phyloP scores from a whole-genome alignment of 2,329 filamentous ascomycete species.

The Fusarium sp. region DNA sequence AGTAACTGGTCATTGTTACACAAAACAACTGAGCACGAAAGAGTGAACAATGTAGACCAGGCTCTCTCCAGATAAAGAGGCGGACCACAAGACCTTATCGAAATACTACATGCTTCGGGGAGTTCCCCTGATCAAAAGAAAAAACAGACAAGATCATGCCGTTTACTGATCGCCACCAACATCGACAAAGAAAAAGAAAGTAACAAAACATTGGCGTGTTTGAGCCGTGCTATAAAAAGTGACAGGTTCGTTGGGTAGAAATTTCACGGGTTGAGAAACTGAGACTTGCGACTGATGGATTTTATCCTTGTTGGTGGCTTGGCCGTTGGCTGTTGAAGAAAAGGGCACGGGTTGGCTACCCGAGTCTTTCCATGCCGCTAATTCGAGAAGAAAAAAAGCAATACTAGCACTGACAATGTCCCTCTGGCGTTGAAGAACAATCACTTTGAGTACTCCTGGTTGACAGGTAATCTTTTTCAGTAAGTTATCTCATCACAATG shows the following conservation, averaged over 20 bases:
- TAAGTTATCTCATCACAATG: too few relatives aligned
- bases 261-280: neutral
- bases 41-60: neutral
- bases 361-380: too few relatives aligned
- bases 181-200: neutral
- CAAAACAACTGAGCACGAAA: neutral
- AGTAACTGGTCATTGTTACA: conserved; percentile 17
- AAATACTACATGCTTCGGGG: neutral
- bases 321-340: neutral
- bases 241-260: neutral
- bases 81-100: neutral
- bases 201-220: neutral
- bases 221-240: neutral
- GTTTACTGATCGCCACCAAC: neutral
- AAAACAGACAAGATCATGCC: neutral
- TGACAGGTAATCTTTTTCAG: too few relatives aligned
- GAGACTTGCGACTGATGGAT: neutral
- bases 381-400: too few relatives aligned
- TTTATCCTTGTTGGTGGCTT: neutral
- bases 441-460: too few relatives aligned
- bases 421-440: too few relatives aligned
- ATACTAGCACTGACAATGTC: fast-evolving
- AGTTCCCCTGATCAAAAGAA: neutral
- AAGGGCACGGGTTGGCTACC: neutral
- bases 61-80: too few relatives aligned